Base-by-base conservation (phyloP, 192 early-diverging fungal species). In the Backusella tuberculispora region DNA sequence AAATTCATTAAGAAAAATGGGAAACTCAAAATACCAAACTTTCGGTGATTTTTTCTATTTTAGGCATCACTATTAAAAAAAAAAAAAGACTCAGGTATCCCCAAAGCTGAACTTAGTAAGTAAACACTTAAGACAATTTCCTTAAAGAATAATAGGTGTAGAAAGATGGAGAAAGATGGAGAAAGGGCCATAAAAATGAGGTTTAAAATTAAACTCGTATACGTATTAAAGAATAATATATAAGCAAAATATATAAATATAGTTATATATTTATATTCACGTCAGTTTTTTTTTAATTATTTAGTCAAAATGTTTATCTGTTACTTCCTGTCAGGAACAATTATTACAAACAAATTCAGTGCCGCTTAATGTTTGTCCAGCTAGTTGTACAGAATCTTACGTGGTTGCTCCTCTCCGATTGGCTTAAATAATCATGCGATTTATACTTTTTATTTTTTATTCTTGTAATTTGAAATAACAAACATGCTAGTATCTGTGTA, bases 351-450 rank as follows among this genome's bases (percentile, higher is more conserved):
- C 19, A 60, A 60, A 60, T 26, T 60, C 53, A 60, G 53, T 60
- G 53, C 53, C 53, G 53, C 53, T 60, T 24, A 26, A 60, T 60
- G 53, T 26, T 19, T 60, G 21, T 60, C 24, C 0, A 60, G 53
- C 21, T 60, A 21, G 21, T 60, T 24, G 53, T 24, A 60, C 53
- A 60, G 24, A 60, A 13, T n/a, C 13, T 60, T 19, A 0, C 10
- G 21, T 10, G 21, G 21, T 26, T 60, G 26, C 10, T 24, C 21
- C 21, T 26, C 53, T 69, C 68, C 68, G 68, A 69, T 69, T 69
- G 68, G 68, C 4, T 24, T 46, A 34, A 69, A 69, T 69, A 69
- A 69, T 69, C 68, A 69, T 69, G 68, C 68, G 42, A 69, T 69
- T 69, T 66, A 40, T 66, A 66, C 26, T 40, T 65, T 9, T 65